phyloP scores from a whole-genome alignment of 2,329 filamentous ascomycete species.

The Rachicladosporium sp. region DNA sequence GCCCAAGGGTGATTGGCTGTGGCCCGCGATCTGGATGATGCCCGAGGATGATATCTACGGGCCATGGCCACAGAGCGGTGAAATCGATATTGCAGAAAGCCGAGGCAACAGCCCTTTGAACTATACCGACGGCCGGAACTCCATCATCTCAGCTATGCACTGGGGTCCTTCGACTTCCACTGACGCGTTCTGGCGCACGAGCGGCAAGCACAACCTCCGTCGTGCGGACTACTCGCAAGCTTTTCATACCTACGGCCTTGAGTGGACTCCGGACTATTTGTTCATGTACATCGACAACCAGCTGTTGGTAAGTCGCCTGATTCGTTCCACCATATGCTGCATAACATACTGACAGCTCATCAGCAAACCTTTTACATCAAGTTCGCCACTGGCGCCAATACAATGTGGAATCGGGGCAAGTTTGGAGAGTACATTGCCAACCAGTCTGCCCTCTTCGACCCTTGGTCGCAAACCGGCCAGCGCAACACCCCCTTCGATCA shows the following conservation, averaged over 20 bases:
- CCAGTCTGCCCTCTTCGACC: slow-evolving; percentile 15
- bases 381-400: slow-evolving; percentile 10
- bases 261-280: slow-evolving; percentile 75
- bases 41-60: slow-evolving; percentile 59
- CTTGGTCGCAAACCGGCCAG: slow-evolving; percentile 15
- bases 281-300: slow-evolving; percentile 73
- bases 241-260: slow-evolving; percentile 64
- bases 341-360: background rate
- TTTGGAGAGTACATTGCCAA: slow-evolving; percentile 15
- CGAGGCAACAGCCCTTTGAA: slow-evolving; percentile 54
- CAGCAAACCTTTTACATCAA: slow-evolving; percentile 60
- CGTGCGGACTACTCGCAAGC: slow-evolving; percentile 57
- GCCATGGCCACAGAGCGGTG: slow-evolving; percentile 61
- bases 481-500: slow-evolving; percentile 21
- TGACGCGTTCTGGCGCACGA: slow-evolving; percentile 70
- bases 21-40: slow-evolving; percentile 80
- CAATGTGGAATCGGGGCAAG: slow-evolving; percentile 19
- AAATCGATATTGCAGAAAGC: slow-evolving; percentile 68
- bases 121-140: slow-evolving; percentile 64
- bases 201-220: slow-evolving; percentile 58
- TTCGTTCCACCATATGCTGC: background rate
- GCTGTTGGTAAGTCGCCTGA: slow-evolving; percentile 35
- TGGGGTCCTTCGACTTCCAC: slow-evolving; percentile 61
- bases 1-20: slow-evolving; percentile 67
- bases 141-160: slow-evolving; percentile 63